Evolutionary conservation across 805 yeast species (phyloP).

Genomic region (Cyberlindnera misumaiensis): DNA sequence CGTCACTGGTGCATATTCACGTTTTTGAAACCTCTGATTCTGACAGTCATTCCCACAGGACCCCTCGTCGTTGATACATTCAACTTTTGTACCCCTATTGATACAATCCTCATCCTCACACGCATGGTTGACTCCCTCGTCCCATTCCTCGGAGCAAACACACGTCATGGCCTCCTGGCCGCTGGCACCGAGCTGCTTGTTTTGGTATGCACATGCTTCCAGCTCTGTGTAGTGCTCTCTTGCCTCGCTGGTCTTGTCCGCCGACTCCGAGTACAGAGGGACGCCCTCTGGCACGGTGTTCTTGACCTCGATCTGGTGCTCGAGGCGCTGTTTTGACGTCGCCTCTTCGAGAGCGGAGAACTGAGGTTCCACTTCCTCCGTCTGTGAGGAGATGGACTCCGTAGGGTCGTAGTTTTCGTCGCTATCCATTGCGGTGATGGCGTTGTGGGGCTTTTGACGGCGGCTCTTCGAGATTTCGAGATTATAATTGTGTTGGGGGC

Average conservation of each 20-base stretch:
- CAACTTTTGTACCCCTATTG: slow-evolving; percentile 85
- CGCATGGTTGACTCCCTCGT: slow-evolving; percentile 45
- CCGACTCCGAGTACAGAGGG: slow-evolving; percentile 28
- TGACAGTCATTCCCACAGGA: slow-evolving; percentile 73
- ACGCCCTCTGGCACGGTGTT: slow-evolving; percentile 17
- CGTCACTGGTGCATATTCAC: slow-evolving; percentile 66
- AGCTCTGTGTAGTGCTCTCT: slow-evolving; percentile 47
- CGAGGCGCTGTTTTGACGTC: slow-evolving; percentile 14
- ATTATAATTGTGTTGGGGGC: too few relatives aligned
- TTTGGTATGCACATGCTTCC: slow-evolving; percentile 54
- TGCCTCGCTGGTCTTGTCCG: slow-evolving; percentile 68
- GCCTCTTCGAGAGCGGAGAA: slow-evolving; percentile 16
- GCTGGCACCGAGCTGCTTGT: slow-evolving; percentile 56
- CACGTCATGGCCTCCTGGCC: slow-evolving; percentile 82
- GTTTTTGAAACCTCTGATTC: slow-evolving; percentile 82
- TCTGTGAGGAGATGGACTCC: not conserved
- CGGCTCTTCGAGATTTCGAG: too few relatives aligned
- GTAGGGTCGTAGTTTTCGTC: slow-evolving; percentile 11
- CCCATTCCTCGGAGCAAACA: slow-evolving; percentile 62
- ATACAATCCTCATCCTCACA: slow-evolving; percentile 91
- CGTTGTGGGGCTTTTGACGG: too few relatives aligned
- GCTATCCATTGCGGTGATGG: not conserved
- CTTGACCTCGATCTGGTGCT: slow-evolving; percentile 12
- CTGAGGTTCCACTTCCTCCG: slow-evolving; percentile 10
- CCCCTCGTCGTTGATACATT: slow-evolving; percentile 68